These are phyloP conservation scores for Blastobotrys serpentis DNA, from an alignment of 1,139 yeast genomes.

Conservation along the genomic window DNA sequence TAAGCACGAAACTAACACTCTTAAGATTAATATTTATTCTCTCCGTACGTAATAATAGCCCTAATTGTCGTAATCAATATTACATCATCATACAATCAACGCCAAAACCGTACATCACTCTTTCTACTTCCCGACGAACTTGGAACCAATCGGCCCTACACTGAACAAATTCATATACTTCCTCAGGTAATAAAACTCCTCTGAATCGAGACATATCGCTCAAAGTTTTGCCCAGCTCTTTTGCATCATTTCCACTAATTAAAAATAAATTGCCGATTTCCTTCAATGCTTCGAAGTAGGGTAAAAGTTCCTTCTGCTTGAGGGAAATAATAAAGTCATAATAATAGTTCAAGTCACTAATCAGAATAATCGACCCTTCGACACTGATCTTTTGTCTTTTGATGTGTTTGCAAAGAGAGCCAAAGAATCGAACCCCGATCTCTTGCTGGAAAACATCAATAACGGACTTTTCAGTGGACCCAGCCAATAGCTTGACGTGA, in stretches of 20 bases:
- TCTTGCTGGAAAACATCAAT: constrained; percentile 94
- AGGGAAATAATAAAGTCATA: constrained; percentile 67
- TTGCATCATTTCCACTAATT: constrained; percentile 72
- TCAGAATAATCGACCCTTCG: constrained; percentile 74
- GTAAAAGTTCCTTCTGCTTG: constrained; percentile 66
- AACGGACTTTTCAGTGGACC: constrained; percentile 83
- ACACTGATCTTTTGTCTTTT: constrained; percentile 69
- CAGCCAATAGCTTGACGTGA: constrained; percentile 74
- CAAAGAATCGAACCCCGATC: constrained; percentile 83
- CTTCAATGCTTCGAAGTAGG: constrained; percentile 77
- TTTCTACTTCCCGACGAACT: constrained; percentile 79
- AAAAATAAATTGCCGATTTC: constrained; percentile 80
- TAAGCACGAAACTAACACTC: constrained; percentile 3
- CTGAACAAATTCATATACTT: constrained; percentile 87
- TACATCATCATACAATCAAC: constrained; percentile 54
- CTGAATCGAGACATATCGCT: constrained; percentile 83
- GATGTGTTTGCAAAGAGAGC: constrained; percentile 69
- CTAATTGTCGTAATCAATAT: too few species aligned
- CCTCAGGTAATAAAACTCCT: constrained; percentile 90
- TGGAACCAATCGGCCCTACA: constrained; percentile 82
- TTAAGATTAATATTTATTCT: constrained; percentile 6
- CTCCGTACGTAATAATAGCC: background rate
- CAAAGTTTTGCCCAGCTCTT: constrained; percentile 78
- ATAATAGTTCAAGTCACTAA: constrained; percentile 60
- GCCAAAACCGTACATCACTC: constrained; percentile 91